These are phyloP conservation scores for Cyphellophora europaea DNA, from an alignment of 2,329 filamentous ascomycete species.

Conservation along the genomic window DNA sequence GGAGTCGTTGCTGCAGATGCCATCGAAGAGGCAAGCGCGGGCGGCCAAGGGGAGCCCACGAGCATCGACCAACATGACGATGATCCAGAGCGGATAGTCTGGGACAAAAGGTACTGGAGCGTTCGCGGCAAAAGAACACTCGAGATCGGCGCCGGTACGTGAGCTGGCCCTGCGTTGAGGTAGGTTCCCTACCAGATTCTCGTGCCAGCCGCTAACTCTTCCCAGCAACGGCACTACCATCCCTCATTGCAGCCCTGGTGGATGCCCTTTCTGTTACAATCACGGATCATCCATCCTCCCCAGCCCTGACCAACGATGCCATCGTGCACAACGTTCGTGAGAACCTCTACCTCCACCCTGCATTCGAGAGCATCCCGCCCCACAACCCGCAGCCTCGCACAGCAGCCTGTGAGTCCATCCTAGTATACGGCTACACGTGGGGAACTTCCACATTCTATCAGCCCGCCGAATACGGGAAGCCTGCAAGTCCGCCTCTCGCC, in stretches of 20 bases:
- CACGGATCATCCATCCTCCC: conserved; percentile 40
- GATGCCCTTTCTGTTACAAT: conserved; percentile 33
- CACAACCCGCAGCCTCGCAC: neutral
- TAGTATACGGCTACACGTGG: conserved; percentile 15
- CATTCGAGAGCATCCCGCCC: conserved; percentile 1
- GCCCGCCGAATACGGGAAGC: conserved; percentile 26
- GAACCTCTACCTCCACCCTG: conserved; percentile 5
- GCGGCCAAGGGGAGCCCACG: neutral
- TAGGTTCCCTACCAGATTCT: no score
- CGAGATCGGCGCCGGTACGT: conserved; percentile 53
- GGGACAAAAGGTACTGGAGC: conserved; percentile 24
- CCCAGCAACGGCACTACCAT: conserved; percentile 32
- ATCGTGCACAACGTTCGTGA: conserved; percentile 14
- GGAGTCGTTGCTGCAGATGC: conserved; percentile 33
- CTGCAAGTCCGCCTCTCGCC: conserved; percentile 5
- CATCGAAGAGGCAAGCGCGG: conserved; percentile 25
- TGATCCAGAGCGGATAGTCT: conserved; percentile 5
- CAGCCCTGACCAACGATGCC: conserved; percentile 23
- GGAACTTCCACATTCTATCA: conserved; percentile 13
- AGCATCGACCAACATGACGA: conserved; percentile 11
- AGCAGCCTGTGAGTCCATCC: conserved; percentile 2
- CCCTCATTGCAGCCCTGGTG: conserved; percentile 27
- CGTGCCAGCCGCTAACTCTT: conserved; percentile 3
- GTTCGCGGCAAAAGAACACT: conserved; percentile 43
- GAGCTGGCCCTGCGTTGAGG: no score